A percentile compares a stretch with the other conserved stretches of the same genome.
Conservation (phyloP, 257 asterid genomes). For the Ophiorrhiza pumila region DNA sequence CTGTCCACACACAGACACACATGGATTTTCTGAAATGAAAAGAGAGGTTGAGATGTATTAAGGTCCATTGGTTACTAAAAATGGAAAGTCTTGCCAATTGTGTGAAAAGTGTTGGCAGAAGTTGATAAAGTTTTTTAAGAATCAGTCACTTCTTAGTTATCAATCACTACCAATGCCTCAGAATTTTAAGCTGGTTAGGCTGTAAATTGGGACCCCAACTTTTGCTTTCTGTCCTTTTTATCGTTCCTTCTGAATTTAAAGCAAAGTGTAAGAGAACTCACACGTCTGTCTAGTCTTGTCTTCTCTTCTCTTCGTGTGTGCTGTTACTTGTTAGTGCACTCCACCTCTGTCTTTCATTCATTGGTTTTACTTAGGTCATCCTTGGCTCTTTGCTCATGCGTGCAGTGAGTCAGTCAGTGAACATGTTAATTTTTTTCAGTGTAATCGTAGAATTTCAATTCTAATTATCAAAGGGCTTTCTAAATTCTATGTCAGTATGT, state of each 20-base stretch:
- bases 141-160: conserved; percentile 68
- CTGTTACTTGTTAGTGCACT: too few species aligned
- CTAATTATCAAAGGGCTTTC: too few species aligned
- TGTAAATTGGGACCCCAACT: conserved; percentile 3
- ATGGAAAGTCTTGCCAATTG: conserved; percentile 52
- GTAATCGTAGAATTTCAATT: too few species aligned
- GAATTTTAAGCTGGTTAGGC: conserved; percentile 3
- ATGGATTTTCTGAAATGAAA: conserved; percentile 9
- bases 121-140: conserved; percentile 54
- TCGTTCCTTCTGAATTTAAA: background rate
- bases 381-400: too few species aligned
- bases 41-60: conserved; percentile 18
- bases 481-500: too few species aligned
- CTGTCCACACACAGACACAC: background rate
- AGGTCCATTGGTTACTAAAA: conserved; percentile 38
- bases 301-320: background rate
- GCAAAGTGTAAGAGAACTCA: background rate
- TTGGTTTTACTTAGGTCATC: too few species aligned
- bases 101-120: conserved; percentile 54
- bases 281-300: too few species aligned
- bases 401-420: too few species aligned
- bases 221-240: conserved; percentile 2
- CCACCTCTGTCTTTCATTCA: too few species aligned
- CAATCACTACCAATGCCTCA: conserved; percentile 50
- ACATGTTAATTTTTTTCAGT: too few species aligned